These are phyloP conservation scores for Craspedostauros australis DNA, from an alignment of 108 stramenopile genomes.

Conservation along the genomic window DNA sequence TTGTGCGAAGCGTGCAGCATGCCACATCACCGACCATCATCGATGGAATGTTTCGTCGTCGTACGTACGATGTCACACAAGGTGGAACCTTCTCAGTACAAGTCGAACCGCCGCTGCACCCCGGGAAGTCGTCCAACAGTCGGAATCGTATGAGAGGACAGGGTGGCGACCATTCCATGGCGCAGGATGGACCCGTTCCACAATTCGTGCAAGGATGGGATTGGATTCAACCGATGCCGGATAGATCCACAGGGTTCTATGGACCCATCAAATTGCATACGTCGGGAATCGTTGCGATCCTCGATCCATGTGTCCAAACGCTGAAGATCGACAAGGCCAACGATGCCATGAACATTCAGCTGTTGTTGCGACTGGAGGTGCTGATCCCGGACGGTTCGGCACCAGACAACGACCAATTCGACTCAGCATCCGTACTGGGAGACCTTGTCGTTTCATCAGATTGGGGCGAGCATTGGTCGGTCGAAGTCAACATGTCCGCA, in stretches of 20 bases:
- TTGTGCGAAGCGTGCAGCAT: background rate
- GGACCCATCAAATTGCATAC: slow-evolving; percentile 24
- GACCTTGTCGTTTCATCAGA: too few relatives aligned
- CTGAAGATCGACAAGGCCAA: background rate
- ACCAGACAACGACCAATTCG: too few relatives aligned
- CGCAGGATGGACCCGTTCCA: slow-evolving; percentile 33
- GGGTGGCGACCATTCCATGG: slow-evolving; percentile 46
- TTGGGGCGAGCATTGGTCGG: too few relatives aligned
- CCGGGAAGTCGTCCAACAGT: background rate
- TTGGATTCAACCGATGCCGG: slow-evolving; percentile 45
- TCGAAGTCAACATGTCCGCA: too few relatives aligned
- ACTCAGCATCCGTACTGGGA: too few relatives aligned
- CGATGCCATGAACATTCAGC: background rate
- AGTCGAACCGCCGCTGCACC: slow-evolving; percentile 4
- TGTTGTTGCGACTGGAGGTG: too few relatives aligned
- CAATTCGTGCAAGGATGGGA: slow-evolving; percentile 54
- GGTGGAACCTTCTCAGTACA: background rate
- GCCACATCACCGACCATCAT: background rate
- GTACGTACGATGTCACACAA: background rate
- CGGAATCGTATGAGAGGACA: slow-evolving; percentile 22
- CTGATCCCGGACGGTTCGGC: too few relatives aligned
- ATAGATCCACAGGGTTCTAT: slow-evolving; percentile 42
- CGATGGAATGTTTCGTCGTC: slow-evolving; percentile 5
- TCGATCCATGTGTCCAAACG: slow-evolving; percentile 17
- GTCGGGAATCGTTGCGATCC: slow-evolving; percentile 17